Percentiles rank a stretch among this genome's conserved stretches.
Conservation (phyloP, 169 alveolate genomes). For the Plasmodium gaboni region DNA sequence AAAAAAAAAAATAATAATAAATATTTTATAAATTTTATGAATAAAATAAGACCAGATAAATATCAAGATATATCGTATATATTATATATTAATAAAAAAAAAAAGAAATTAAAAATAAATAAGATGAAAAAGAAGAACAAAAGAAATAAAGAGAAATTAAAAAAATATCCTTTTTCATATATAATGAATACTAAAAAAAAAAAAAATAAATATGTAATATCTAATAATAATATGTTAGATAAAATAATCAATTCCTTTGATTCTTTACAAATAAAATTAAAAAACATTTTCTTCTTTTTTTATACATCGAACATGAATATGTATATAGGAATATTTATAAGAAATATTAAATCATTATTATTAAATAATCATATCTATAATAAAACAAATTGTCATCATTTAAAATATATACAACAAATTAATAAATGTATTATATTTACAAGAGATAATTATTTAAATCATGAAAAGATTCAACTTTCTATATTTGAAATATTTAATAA, state of each 20-base stretch:
- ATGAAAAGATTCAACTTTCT: background rate
- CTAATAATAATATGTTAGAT: background rate
- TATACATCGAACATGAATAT: constrained; percentile 10
- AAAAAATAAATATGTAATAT: too few relatives aligned
- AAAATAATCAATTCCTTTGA: background rate
- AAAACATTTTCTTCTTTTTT: constrained; percentile 9
- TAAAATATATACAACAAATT: constrained; percentile 4
- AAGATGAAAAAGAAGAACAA: background rate
- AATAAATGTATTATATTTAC: constrained; percentile 2
- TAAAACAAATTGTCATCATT: background rate
- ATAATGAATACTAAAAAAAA: background rate
- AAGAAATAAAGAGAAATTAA: background rate
- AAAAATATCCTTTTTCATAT: background rate
- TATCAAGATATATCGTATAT: too few relatives aligned
- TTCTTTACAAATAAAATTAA: background rate
- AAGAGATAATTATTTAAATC: constrained; percentile 5
- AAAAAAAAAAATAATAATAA: too few relatives aligned
- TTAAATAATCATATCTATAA: background rate
- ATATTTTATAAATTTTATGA: too few relatives aligned
- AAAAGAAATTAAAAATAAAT: background rate
- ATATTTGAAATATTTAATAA: constrained; percentile 12
- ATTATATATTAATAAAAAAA: background rate
- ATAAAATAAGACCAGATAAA: too few relatives aligned
- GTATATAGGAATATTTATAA: constrained; percentile 13
- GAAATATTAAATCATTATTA: background rate